These are phyloP conservation scores for Mimosa bimucronata DNA, from an alignment of 306 rosid species.

Conservation along the genomic window DNA sequence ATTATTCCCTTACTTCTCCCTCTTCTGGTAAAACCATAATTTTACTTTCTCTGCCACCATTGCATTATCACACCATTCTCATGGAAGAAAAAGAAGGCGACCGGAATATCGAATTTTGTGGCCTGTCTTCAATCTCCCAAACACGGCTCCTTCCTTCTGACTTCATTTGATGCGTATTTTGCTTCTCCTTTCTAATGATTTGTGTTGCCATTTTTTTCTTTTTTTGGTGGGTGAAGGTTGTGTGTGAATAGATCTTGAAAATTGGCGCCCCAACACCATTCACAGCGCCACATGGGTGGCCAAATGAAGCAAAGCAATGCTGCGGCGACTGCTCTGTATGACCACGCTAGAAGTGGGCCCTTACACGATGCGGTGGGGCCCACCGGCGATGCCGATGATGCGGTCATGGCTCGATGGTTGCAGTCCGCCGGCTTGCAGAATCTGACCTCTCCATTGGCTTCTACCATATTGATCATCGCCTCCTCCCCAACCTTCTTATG, in stretches of 20 bases:
- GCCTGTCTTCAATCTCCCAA: too few species aligned
- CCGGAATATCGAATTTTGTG: too few species aligned
- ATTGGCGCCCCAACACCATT: constrained; percentile 99
- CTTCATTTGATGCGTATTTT: neutral
- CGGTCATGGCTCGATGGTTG: constrained; percentile 99
- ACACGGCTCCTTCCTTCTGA: constrained; percentile 6
- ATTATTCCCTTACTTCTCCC: too few species aligned
- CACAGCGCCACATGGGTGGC: constrained; percentile 99
- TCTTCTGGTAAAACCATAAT: too few species aligned
- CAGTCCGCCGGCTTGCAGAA: constrained; percentile 99
- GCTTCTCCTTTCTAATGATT: constrained; percentile 1
- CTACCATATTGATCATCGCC: constrained; percentile 80
- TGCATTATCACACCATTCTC: too few species aligned
- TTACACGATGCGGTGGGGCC: constrained; percentile 72
- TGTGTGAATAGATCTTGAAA: constrained; percentile 78
- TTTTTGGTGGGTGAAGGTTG: constrained; percentile 45
- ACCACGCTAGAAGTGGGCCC: constrained; percentile 62
- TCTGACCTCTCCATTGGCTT: constrained; percentile 95
- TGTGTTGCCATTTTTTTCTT: neutral
- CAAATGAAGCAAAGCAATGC: constrained; percentile 99
- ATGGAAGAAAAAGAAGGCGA: too few species aligned
- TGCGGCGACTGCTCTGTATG: constrained; percentile 75
- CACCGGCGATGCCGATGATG: constrained; percentile 84
- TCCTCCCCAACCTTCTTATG: constrained; percentile 88
- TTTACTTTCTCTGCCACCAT: too few species aligned